phyloP scores from a whole-genome alignment of 495 filamentous ascomycete species.

The Parathielavia hyrcaniae region DNA sequence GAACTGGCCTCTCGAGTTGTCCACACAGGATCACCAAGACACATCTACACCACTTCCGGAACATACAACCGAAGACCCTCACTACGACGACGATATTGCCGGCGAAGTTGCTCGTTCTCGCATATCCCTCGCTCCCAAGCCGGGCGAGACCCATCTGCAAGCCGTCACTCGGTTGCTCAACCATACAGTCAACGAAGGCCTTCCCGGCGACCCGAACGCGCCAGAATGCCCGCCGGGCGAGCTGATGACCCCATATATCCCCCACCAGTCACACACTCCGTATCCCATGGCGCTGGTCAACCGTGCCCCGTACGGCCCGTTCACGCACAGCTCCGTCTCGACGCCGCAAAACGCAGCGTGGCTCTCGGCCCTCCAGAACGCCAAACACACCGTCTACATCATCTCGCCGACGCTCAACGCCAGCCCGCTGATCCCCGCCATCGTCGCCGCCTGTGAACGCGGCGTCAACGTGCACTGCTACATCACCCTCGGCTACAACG shows the following conservation, averaged over 20 bases:
- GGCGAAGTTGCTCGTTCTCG: conserved; percentile 57
- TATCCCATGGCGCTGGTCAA: conserved; percentile 68
- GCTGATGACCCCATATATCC: conserved; percentile 59
- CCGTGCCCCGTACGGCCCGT: conserved; percentile 57
- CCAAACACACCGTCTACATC: conserved; percentile 57
- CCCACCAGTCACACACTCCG: conserved; percentile 46
- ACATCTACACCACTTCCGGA: conserved; percentile 39
- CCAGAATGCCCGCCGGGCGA: conserved; percentile 46
- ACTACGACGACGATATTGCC: conserved; percentile 57
- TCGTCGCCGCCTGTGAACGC: conserved; percentile 56
- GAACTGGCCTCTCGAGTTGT: background rate
- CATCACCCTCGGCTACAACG: conserved; percentile 72
- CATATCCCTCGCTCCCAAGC: conserved; percentile 42
- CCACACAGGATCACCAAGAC: background rate
- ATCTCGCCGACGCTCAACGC: conserved; percentile 74
- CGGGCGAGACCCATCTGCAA: conserved; percentile 47
- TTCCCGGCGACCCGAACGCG: conserved; percentile 41
- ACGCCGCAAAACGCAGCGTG: conserved; percentile 69
- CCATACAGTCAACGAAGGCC: conserved; percentile 49
- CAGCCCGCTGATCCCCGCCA: conserved; percentile 55
- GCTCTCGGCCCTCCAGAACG: conserved; percentile 61
- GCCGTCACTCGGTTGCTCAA: conserved; percentile 60
- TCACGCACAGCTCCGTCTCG: conserved; percentile 51
- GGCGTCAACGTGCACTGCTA: conserved; percentile 63
- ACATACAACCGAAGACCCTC: conserved; percentile 51